Percentiles rank a stretch among this genome's conserved stretches.
Conservation (phyloP, 1,284 basidiomycete species). For the Termitomyces sp. region DNA sequence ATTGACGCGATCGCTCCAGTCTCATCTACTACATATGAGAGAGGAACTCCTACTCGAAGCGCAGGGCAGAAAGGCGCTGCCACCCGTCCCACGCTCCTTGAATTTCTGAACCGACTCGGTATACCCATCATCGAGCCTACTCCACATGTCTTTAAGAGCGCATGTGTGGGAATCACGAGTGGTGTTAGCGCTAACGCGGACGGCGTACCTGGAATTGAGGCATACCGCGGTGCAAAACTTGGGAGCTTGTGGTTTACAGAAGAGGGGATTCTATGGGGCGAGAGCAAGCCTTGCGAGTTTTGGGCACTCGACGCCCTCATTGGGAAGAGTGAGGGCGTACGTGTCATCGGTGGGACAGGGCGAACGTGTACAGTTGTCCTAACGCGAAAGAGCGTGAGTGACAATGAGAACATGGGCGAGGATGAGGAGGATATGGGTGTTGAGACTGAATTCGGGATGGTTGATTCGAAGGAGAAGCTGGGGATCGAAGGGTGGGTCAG, state of each 20-base stretch:
- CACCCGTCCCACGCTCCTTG: constrained; percentile 43
- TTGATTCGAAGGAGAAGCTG: constrained; percentile 65
- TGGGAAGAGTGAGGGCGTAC: constrained; percentile 47
- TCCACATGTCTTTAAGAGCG: constrained; percentile 49
- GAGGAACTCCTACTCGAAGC: constrained; percentile 17
- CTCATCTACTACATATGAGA: constrained; percentile 33
- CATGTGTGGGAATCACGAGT: constrained; percentile 31
- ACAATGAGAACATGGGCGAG: constrained; percentile 23
- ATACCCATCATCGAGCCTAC: constrained; percentile 47
- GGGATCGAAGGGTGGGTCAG: constrained; percentile 62
- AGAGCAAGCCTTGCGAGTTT: constrained; percentile 69
- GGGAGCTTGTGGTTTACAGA: constrained; percentile 70
- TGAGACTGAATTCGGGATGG: constrained; percentile 65
- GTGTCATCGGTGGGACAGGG: constrained; percentile 60
- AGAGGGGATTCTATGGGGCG: constrained; percentile 66
- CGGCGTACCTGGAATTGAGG: constrained; percentile 57
- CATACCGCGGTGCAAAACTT: constrained; percentile 62
- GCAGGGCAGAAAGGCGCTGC: constrained; percentile 43
- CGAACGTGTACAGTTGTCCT: constrained; percentile 61
- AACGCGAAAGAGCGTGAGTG: constrained; percentile 34
- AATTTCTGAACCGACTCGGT: constrained; percentile 49
- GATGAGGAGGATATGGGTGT: constrained; percentile 39
- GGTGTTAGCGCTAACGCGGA: constrained; percentile 33
- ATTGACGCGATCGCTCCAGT: constrained; percentile 44
- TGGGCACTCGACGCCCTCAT: constrained; percentile 61